Evolutionary conservation across 805 yeast genomes (phyloP).

Genomic region (Kazachstania bromeliacearum): DNA sequence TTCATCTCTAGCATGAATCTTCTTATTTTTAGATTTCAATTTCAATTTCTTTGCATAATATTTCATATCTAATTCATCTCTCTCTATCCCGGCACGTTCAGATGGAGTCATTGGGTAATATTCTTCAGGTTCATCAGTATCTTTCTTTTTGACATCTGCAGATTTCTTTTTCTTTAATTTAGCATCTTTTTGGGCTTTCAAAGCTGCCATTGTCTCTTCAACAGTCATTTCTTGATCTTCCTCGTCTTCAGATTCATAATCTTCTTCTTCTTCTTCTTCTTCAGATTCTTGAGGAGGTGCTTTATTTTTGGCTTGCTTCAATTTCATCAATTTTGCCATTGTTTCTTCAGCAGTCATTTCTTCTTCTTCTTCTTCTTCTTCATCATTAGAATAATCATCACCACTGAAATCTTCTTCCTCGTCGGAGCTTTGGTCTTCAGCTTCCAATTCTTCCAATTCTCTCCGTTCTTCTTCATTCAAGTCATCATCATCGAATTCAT

Average conservation of each 20-base stretch:
- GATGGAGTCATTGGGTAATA: conserved; percentile 31
- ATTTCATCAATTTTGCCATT: conserved; percentile 32
- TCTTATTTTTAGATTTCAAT: conserved; percentile 44
- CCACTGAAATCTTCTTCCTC: conserved; percentile 11
- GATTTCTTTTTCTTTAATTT: conserved; percentile 12
- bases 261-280: conserved; percentile 10
- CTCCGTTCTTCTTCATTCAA: conserved; percentile 29
- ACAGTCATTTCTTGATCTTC: conserved; percentile 22
- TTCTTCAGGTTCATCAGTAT: conserved; percentile 9
- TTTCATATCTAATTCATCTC: conserved; percentile 70
- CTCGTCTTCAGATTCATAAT: conserved; percentile 10
- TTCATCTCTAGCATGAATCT: conserved; percentile 40
- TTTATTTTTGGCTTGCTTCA: conserved; percentile 29
- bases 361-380: conserved; percentile 19
- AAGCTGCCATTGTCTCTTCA: conserved; percentile 31
- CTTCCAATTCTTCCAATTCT: conserved; percentile 25
- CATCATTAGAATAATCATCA: conserved; percentile 22
- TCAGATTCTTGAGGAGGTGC: conserved; percentile 8
- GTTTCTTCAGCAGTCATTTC: conserved; percentile 35
- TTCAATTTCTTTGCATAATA: conserved; percentile 81
- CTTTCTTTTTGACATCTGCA: conserved; percentile 6
- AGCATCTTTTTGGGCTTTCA: conserved; percentile 24
- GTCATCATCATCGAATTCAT: conserved; percentile 34
- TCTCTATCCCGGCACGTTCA: conserved; percentile 40
- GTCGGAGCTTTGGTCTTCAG: conserved; percentile 8